A percentile compares a stretch with the other conserved stretches of the same genome.
Evolutionary conservation across 139 green algal genomes (phyloP).

Genomic region (Limnomonas spitsbergensis): DNA sequence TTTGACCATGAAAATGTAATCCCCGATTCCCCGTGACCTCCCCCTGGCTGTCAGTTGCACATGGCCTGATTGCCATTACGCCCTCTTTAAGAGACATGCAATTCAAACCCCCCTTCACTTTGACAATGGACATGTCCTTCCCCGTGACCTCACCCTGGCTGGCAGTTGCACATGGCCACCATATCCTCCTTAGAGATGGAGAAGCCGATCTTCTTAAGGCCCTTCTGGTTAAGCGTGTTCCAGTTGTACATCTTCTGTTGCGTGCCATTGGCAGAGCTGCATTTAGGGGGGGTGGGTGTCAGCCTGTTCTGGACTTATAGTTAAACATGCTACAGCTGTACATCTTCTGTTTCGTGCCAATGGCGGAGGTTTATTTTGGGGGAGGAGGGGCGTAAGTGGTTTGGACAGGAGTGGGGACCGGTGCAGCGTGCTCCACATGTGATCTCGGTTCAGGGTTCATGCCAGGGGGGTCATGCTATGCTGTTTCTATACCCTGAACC

Average conservation of each 20-base stretch:
- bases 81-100: too few relatives aligned
- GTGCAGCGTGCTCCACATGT: too few relatives aligned
- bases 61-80: too few relatives aligned
- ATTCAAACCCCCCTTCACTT: neutral
- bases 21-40: too few relatives aligned
- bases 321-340: constrained; percentile 97
- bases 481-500: too few relatives aligned
- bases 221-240: constrained; percentile 85
- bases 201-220: constrained; percentile 80
- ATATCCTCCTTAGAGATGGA: constrained; percentile 54
- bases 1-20: constrained; percentile 91
- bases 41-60: too few relatives aligned
- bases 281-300: constrained; percentile 4
- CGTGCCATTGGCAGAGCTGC: constrained; percentile 70
- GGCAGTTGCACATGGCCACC: constrained; percentile 58
- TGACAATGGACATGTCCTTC: neutral
- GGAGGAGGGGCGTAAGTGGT: too few relatives aligned
- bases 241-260: constrained; percentile 95
- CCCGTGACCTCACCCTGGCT: constrained; percentile 18
- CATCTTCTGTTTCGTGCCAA: constrained; percentile 80
- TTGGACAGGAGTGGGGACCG: too few relatives aligned
- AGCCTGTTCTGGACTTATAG: too few relatives aligned
- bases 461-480: too few relatives aligned
- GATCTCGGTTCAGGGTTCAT: too few relatives aligned
- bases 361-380: constrained; percentile 57